Base-by-base conservation (phyloP, 257 asterid genomes). In the Lavandula angustifolia region DNA sequence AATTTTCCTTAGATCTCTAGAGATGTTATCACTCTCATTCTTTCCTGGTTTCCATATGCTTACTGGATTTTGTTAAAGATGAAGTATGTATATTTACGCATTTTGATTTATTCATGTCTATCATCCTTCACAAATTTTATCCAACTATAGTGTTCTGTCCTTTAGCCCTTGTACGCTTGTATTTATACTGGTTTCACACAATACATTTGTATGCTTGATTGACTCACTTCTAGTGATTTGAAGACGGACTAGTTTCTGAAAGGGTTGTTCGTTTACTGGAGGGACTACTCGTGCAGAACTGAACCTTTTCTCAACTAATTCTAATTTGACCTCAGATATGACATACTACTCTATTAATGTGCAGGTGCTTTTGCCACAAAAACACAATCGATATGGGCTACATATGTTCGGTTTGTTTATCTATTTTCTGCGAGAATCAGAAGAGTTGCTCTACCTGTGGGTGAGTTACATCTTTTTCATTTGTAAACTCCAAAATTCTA, bases 291-390 rank as follows among this genome's bases (percentile, higher is more conserved):
- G 9, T 37, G 48, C 9, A 10, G 49, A 59, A 40, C 14, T 5
- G 18, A 52, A 51, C 18, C n/a, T 46, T 38, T 43, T 5, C 43
- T 50, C 27, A 17, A 2, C 43, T 10, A 14, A 50, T 56, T 56
- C 27, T 55, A 64, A 40, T 49, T 51, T 6, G 43, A 51, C 37
- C 9, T 7, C 32, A 16, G 47, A 4, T 43, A 11, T 13, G 34
- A 37, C 32, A 22, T 9, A 41, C 54, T 59, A 13, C 40, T 32
- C 40, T 11, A 12, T 56, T 43, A 54, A 62, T 66, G 38, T 77
- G 70, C 83, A 90, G 95, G 79, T 91, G 97, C 73, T 91, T 91
- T 79, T 91, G 95, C 92, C 98, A 91, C 89, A 91, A 91, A 67
- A 85, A 70, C 69, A 91, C 98, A 41, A 91, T 88, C 7, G 96